These are phyloP conservation scores for Chionographis japonica DNA, from an alignment of 106 monocot genomes.

Conservation along the genomic window DNA sequence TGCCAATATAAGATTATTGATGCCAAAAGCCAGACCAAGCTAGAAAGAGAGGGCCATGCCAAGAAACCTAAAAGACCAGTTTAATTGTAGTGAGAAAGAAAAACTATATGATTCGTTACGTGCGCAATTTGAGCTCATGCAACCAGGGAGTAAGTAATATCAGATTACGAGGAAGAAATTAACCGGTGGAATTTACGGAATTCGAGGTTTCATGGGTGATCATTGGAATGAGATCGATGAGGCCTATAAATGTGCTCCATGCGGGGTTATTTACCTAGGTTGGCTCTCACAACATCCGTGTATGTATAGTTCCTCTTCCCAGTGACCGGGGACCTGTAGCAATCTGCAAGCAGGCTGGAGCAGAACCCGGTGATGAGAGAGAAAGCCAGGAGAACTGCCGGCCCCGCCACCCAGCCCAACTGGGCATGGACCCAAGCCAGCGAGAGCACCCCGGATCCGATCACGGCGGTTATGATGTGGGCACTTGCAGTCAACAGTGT, in stretches of 20 bases:
- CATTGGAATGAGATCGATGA: too few relatives aligned
- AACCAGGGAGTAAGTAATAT: too few relatives aligned
- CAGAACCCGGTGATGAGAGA: constrained; percentile 29
- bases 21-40: too few relatives aligned
- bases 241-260: neutral
- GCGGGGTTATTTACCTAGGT: constrained; percentile 13
- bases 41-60: too few relatives aligned
- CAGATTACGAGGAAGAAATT: too few relatives aligned
- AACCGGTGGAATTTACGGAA: too few relatives aligned
- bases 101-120: too few relatives aligned
- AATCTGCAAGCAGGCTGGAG: constrained; percentile 18
- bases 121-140: too few relatives aligned
- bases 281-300: constrained; percentile 22
- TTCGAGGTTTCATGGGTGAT: neutral
- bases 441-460: constrained; percentile 29
- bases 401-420: constrained; percentile 25
- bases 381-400: constrained; percentile 11
- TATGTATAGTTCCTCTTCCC: constrained; percentile 32
- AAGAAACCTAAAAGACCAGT: too few relatives aligned
- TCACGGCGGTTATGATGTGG: constrained; percentile 37
- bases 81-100: too few relatives aligned
- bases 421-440: constrained; percentile 21
- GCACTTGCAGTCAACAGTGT: constrained; percentile 28
- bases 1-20: too few relatives aligned
- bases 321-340: constrained; percentile 18